phyloP scores from a whole-genome alignment of 176 grass and related monocot genomes.

The bread wheat (Triticum aestivum) region DNA sequence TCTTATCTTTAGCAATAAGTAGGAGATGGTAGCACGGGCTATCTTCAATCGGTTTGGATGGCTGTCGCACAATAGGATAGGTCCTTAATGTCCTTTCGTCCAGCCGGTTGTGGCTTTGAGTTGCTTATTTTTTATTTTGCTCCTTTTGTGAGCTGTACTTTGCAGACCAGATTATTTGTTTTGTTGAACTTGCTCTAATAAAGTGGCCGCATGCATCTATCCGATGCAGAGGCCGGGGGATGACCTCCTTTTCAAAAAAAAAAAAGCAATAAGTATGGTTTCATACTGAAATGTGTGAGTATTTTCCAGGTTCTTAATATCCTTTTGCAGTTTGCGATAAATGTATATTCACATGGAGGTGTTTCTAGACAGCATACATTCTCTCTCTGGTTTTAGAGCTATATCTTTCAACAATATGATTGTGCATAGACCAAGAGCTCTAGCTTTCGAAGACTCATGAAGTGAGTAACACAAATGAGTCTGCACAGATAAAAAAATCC shows the following conservation, averaged over 20 bases:
- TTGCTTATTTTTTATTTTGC: too few relatives aligned
- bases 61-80: too few relatives aligned
- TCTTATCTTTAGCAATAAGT: conserved; percentile 12
- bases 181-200: too few relatives aligned
- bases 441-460: background rate
- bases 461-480: conserved; percentile 3
- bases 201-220: too few relatives aligned
- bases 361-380: conserved; percentile 17
- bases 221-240: too few relatives aligned
- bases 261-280: background rate
- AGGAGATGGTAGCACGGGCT: too few relatives aligned
- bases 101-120: too few relatives aligned
- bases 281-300: conserved; percentile 4
- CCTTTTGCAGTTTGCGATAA: background rate
- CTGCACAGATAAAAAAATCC: background rate
- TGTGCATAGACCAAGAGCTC: background rate
- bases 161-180: too few relatives aligned
- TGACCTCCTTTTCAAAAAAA: too few relatives aligned
- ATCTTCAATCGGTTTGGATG: too few relatives aligned
- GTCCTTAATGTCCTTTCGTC: too few relatives aligned
- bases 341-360: background rate
- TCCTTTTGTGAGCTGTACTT: too few relatives aligned
- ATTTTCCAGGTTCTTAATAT: background rate
- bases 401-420: background rate
- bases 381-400: conserved; percentile 3